A percentile compares a stretch with the other conserved stretches of the same genome.
phyloP scores from a whole-genome alignment of 257 asterid genomes.

The Primulina huaijiensis region DNA sequence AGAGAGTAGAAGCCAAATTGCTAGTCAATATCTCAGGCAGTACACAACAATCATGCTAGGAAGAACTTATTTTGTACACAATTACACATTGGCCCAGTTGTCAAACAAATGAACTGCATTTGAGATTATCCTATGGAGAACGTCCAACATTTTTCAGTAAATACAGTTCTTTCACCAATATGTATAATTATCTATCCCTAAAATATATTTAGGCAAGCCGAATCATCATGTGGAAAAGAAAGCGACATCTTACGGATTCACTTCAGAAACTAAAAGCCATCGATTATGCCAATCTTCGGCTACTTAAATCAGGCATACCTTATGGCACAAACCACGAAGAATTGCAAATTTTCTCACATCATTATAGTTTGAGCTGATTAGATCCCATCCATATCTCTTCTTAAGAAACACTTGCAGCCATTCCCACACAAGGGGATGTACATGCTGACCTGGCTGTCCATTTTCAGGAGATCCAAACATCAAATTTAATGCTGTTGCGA shows the following conservation, averaged over 20 bases:
- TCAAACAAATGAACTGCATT: not conserved
- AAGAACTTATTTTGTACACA: not conserved
- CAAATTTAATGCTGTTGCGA: conserved; percentile 80
- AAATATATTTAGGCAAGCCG: not conserved
- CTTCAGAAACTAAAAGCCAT: conserved; percentile 19
- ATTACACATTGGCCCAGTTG: not conserved
- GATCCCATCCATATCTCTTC: conserved; percentile 84
- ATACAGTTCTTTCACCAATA: conserved; percentile 11
- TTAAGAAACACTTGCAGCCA: conserved; percentile 87
- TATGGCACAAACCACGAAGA: conserved; percentile 93
- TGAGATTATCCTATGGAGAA: not conserved
- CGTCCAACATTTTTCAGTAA: conserved; percentile 2
- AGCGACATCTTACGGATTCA: conserved; percentile 9
- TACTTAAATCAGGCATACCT: conserved; percentile 47
- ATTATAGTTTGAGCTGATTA: conserved; percentile 58
- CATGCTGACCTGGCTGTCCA: conserved; percentile 44
- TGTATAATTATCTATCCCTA: not conserved
- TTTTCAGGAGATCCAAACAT: conserved; percentile 85
- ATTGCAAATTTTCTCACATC: conserved; percentile 78
- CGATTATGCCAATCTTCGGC: conserved; percentile 11
- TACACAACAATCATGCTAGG: not conserved
- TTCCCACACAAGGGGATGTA: conserved; percentile 75
- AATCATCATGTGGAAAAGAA: conserved; percentile 12
- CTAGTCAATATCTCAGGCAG: no score
- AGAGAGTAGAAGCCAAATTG: not conserved